Percentiles rank a stretch among this genome's conserved stretches.
Evolutionary conservation across 148 eudicot species (phyloP).

Genomic region (Persicaria maculosa): DNA sequence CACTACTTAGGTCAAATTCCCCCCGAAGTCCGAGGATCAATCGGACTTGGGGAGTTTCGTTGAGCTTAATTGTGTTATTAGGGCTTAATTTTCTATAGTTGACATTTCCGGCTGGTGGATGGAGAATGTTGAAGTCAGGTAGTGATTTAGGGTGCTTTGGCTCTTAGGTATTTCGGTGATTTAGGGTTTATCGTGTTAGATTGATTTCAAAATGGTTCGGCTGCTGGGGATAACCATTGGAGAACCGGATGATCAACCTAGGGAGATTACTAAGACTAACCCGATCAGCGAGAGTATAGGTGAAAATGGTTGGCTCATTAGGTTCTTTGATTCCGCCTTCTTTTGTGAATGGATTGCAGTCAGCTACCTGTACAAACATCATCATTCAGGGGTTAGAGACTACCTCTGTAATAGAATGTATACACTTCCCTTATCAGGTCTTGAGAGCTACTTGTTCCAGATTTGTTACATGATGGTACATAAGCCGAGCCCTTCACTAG

Average conservation of each 20-base stretch:
- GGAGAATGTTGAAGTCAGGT: not conserved
- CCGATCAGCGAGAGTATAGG: constrained; percentile 62
- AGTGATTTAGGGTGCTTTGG: constrained; percentile 1
- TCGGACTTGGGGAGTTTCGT: constrained; percentile 7
- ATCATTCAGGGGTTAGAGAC: constrained; percentile 85
- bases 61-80: constrained; percentile 5
- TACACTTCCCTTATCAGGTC: constrained; percentile 80
- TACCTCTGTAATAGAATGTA: constrained; percentile 96
- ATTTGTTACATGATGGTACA: constrained; percentile 90
- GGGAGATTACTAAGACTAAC: constrained; percentile 78
- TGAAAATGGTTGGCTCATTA: constrained; percentile 89
- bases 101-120: not conserved
- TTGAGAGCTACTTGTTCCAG: constrained; percentile 92
- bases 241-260: constrained; percentile 67
- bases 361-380: constrained; percentile 92
- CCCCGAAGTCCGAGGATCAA: constrained; percentile 7
- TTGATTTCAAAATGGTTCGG: constrained; percentile 54
- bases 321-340: constrained; percentile 92
- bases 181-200: constrained; percentile 36
- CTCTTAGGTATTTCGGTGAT: not conserved
- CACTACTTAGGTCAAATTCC: constrained; percentile 4
- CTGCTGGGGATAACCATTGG: constrained; percentile 63
- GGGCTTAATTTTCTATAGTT: constrained; percentile 1
- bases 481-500: constrained; percentile 92
- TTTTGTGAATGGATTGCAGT: constrained; percentile 99